phyloP scores from a whole-genome alignment of 176 grass and related monocot species.

The Eragrostis curvula region DNA sequence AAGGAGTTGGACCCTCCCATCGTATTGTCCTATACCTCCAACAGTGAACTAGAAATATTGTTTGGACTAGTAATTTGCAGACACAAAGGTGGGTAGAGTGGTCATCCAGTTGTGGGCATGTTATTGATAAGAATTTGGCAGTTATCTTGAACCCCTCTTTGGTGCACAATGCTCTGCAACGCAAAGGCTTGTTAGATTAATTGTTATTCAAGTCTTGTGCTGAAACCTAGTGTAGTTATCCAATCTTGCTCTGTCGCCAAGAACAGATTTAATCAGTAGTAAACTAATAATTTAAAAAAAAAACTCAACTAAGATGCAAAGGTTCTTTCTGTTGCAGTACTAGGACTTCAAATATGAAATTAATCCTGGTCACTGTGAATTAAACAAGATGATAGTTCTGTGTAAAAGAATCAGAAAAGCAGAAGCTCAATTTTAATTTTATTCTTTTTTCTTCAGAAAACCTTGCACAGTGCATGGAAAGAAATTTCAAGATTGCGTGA shows the following conservation, averaged over 20 bases:
- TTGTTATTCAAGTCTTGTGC: not conserved
- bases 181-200: not conserved
- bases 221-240: not conserved
- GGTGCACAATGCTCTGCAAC: not conserved
- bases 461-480: constrained; percentile 79
- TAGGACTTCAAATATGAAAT: no score
- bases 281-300: not conserved
- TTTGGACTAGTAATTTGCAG: no score
- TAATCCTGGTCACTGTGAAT: no score
- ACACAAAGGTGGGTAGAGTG: no score
- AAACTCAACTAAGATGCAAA: not conserved
- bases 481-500: constrained; percentile 83
- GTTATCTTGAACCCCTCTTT: not conserved
- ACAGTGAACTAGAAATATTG: no score
- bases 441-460: constrained; percentile 68
- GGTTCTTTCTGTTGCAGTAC: not conserved
- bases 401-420: no score
- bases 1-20: no score
- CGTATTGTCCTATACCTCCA: no score
- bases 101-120: no score
- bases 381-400: no score
- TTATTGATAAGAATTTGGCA: no score
- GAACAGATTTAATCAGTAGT: not conserved
- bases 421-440: not conserved
- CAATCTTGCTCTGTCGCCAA: not conserved